Conservation (phyloP, 352 stramenopile genomes). For the Thraustochytrium striatum region DNA sequence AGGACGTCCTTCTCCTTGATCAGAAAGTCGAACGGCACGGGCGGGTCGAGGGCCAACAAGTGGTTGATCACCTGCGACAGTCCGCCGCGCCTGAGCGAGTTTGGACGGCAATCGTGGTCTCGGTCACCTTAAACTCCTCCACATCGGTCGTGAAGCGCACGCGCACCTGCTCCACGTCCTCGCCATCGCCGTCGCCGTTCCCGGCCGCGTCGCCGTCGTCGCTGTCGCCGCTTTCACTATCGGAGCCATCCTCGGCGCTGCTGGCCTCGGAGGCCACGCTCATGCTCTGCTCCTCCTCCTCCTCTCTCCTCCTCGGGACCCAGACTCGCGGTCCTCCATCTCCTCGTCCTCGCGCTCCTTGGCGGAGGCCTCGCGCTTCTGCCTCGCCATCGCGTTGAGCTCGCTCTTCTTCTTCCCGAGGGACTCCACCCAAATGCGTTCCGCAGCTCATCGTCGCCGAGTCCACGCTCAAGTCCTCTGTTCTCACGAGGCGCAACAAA, state of each 20-base stretch:
- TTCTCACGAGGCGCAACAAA: no score
- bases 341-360: no score
- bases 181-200: background rate
- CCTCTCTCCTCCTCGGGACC: background rate
- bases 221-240: background rate
- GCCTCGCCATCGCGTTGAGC: no score
- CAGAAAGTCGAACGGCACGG: constrained; percentile 50
- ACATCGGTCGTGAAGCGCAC: constrained; percentile 43
- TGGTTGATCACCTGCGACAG: constrained; percentile 55
- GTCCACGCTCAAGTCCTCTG: no score
- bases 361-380: no score
- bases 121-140: constrained; percentile 43
- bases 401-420: no score
- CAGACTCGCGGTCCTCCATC: no score
- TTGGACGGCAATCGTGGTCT: constrained; percentile 49
- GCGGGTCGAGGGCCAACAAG: constrained; percentile 3
- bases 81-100: constrained; percentile 34
- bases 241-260: background rate
- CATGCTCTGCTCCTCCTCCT: background rate
- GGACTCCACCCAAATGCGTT: no score
- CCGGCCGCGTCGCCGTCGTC: background rate
- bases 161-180: constrained; percentile 28
- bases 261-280: background rate
- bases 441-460: no score
- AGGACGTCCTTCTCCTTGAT: constrained; percentile 47